A percentile compares a stretch with the other conserved stretches of the same genome.
Evolutionary conservation across 495 filamentous ascomycete species (phyloP).

Genomic region (Hypoxylon perforatum): DNA sequence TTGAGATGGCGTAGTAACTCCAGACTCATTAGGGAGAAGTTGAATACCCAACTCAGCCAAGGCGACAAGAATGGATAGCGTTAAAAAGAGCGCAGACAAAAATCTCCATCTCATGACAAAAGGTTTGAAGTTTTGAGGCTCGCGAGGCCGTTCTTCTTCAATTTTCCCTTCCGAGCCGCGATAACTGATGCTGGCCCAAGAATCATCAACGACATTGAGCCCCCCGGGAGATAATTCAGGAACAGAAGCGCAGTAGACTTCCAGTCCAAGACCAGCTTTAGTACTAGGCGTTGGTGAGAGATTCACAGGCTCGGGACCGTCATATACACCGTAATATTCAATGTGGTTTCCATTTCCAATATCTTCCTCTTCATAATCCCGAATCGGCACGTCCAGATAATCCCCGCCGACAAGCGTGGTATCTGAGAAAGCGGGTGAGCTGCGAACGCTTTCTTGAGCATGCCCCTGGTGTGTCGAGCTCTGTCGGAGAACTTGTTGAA

Average conservation of each 20-base stretch:
- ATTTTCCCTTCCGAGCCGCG: slow-evolving; percentile 34
- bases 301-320: slow-evolving; percentile 27
- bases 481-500: slow-evolving; percentile 35
- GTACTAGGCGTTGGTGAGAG: slow-evolving; percentile 26
- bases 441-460: slow-evolving; percentile 4
- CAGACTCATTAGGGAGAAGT: slow-evolving; percentile 34
- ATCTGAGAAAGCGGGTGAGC: slow-evolving; percentile 39
- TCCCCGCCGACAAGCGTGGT: slow-evolving; percentile 25
- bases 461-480: neutral
- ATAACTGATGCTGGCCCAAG: slow-evolving; percentile 27
- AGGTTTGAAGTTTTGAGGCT: slow-evolving; percentile 38
- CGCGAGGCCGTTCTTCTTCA: slow-evolving; percentile 12
- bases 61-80: slow-evolving; percentile 22
- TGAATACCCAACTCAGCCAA: slow-evolving; percentile 38
- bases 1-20: slow-evolving; percentile 7
- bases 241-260: slow-evolving; percentile 24
- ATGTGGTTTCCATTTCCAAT: slow-evolving; percentile 19
- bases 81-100: slow-evolving; percentile 21
- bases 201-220: slow-evolving; percentile 36
- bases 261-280: slow-evolving; percentile 36
- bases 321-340: slow-evolving; percentile 23
- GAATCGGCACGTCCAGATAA: slow-evolving; percentile 38
- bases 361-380: slow-evolving; percentile 30
- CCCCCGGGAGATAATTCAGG: slow-evolving; percentile 20
- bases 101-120: slow-evolving; percentile 22